Evolutionary conservation across 495 filamentous ascomycete species (phyloP).

Genomic region (Penicillium goetzii): DNA sequence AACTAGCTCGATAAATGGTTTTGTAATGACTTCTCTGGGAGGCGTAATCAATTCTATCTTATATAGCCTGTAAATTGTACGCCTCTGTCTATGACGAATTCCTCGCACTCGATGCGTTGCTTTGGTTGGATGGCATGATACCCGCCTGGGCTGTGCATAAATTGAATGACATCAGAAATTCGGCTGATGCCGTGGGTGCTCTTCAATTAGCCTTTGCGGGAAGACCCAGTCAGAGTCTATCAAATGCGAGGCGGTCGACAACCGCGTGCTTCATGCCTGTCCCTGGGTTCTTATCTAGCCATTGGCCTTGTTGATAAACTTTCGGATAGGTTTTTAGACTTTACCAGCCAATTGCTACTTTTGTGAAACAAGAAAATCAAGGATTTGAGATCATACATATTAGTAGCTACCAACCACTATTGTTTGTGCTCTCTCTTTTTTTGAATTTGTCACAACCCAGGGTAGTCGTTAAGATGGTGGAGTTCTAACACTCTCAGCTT

Average conservation of each 20-base stretch:
- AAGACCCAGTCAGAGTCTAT: background rate
- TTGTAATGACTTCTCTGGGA: background rate
- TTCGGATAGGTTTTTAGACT: no score
- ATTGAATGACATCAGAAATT: slow-evolving; percentile 7
- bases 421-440: no score
- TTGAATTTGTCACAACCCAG: no score
- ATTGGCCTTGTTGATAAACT: no score
- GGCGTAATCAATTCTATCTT: background rate
- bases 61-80: background rate
- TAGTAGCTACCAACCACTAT: no score
- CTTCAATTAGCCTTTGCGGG: background rate
- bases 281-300: background rate
- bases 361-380: no score
- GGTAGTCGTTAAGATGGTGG: no score
- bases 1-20: no score
- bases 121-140: slow-evolving; percentile 4
- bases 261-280: background rate
- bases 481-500: no score
- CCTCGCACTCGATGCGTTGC: background rate
- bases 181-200: background rate
- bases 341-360: no score
- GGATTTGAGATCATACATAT: no score
- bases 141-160: background rate
- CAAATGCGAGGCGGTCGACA: background rate
- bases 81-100: slow-evolving; percentile 4